Conservation (phyloP, 305 asterid species). For the Lippia alba region DNA sequence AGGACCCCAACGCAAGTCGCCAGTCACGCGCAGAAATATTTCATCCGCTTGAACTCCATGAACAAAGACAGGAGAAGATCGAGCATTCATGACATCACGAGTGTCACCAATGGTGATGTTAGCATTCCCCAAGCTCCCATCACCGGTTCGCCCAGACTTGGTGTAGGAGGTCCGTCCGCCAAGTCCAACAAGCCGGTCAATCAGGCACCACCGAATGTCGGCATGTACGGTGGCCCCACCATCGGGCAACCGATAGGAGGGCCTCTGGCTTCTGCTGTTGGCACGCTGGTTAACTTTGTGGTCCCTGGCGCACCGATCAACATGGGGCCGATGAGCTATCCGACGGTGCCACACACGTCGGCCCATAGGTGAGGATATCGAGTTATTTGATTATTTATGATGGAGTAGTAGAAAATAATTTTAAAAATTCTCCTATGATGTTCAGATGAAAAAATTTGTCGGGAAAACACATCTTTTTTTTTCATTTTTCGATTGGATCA, state of each 20-base stretch:
- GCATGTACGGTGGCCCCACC: conserved; percentile 60
- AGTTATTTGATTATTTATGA: not conserved
- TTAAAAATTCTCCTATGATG: not conserved
- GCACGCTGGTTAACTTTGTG: conserved; percentile 67
- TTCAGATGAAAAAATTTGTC: not conserved
- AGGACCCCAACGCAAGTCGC: conserved; percentile 97
- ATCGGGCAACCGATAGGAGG: conserved; percentile 81
- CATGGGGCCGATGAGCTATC: conserved; percentile 50
- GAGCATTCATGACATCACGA: conserved; percentile 91
- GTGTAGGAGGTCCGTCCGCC: conserved; percentile 45
- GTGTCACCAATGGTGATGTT: conserved; percentile 64
- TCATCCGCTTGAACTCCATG: conserved; percentile 85
- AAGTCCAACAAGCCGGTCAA: conserved; percentile 53
- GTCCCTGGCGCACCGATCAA: conserved; percentile 55
- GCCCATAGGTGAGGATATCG: conserved; percentile 42
- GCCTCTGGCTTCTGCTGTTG: conserved; percentile 73
- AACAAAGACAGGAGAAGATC: conserved; percentile 87
- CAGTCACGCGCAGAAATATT: conserved; percentile 91
- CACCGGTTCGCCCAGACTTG: conserved; percentile 72
- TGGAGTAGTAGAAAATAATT: not conserved
- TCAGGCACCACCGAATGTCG: conserved; percentile 45
- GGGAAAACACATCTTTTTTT: not conserved
- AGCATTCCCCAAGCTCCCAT: conserved; percentile 78
- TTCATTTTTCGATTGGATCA: too few relatives aligned
- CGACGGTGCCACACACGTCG: conserved; percentile 43